Evolutionary conservation across 2,329 filamentous ascomycete genomes (phyloP).

Genomic region (Cytospora piceicola): DNA sequence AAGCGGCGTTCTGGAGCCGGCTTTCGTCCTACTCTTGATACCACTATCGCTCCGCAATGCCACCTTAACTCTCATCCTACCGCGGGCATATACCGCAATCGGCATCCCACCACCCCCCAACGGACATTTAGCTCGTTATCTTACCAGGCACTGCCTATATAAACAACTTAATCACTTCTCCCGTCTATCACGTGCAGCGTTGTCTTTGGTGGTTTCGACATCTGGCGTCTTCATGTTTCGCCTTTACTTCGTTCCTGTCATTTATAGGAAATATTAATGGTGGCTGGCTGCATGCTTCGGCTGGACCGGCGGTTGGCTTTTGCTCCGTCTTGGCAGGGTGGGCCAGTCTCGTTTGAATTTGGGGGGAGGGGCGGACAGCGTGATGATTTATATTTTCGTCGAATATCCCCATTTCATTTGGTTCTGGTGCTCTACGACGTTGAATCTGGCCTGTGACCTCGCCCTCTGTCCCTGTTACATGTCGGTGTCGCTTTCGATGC

Average conservation of each 20-base stretch:
- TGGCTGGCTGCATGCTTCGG: constrained; percentile 28
- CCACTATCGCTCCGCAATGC: constrained; percentile 21
- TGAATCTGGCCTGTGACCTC: background rate
- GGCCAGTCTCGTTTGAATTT: constrained; percentile 7
- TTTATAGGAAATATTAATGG: constrained; percentile 25
- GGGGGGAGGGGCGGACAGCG: constrained; percentile 1
- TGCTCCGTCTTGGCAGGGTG: constrained; percentile 1
- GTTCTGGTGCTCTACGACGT: background rate
- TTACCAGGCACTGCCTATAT: constrained; percentile 9
- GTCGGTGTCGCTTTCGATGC: background rate
- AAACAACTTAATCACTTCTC: constrained; percentile 21
- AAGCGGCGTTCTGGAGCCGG: constrained; percentile 29
- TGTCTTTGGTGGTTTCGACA: constrained; percentile 13
- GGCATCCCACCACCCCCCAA: background rate
- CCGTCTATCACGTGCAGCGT: constrained; percentile 3
- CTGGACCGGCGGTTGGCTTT: constrained; percentile 31
- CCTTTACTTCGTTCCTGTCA: constrained; percentile 26
- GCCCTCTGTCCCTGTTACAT: background rate
- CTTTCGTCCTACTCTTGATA: constrained; percentile 28
- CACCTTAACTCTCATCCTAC: constrained; percentile 7
- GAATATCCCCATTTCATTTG: constrained; percentile 3
- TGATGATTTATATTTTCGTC: background rate
- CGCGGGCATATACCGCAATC: constrained; percentile 16
- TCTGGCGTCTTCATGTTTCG: constrained; percentile 5
- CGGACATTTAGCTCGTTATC: background rate